Percentiles rank a stretch among this genome's conserved stretches.
Conservation (phyloP, 352 stramenopile genomes). For the Globisporangium carolinianum region DNA sequence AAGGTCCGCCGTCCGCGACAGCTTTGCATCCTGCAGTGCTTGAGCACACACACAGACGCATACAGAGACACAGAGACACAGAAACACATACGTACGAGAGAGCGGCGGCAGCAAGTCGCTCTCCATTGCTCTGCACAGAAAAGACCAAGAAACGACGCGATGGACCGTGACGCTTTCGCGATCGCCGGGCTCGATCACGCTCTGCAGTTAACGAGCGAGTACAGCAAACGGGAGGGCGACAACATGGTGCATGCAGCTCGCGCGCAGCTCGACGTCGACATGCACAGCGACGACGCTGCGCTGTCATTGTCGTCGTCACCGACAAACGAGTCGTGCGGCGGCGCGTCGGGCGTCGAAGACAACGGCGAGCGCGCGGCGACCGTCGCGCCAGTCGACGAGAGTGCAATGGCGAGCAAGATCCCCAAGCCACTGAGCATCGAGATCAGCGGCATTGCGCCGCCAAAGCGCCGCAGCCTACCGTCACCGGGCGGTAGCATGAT, state of each 20-base stretch:
- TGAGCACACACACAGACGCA: neutral
- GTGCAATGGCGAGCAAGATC: slow-evolving; percentile 6
- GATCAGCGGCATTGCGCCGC: slow-evolving; percentile 11
- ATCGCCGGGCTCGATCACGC: neutral
- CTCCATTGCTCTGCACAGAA: neutral
- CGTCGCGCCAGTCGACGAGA: slow-evolving; percentile 2
- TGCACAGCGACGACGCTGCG: neutral
- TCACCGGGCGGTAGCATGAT: slow-evolving; percentile 11
- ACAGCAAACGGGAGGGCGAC: no score
- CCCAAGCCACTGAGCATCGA: slow-evolving; percentile 4
- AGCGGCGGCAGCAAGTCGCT: neutral
- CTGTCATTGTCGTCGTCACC: slow-evolving; percentile 1
- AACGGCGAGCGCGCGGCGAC: slow-evolving; percentile 12
- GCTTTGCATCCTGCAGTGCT: neutral
- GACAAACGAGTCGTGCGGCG: slow-evolving; percentile 10
- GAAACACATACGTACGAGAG: neutral
- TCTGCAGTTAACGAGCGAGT: no score
- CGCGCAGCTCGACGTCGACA: slow-evolving; percentile 1
- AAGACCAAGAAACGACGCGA: neutral
- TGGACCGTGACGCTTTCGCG: neutral
- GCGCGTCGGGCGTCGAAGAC: slow-evolving; percentile 8
- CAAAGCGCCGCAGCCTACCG: slow-evolving; percentile 18
- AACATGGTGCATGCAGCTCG: neutral
- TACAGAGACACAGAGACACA: neutral
- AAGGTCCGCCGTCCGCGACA: neutral